These are phyloP conservation scores for Eucalyptus microcorys DNA, from an alignment of 345 rosid genomes.

Conservation along the genomic window DNA sequence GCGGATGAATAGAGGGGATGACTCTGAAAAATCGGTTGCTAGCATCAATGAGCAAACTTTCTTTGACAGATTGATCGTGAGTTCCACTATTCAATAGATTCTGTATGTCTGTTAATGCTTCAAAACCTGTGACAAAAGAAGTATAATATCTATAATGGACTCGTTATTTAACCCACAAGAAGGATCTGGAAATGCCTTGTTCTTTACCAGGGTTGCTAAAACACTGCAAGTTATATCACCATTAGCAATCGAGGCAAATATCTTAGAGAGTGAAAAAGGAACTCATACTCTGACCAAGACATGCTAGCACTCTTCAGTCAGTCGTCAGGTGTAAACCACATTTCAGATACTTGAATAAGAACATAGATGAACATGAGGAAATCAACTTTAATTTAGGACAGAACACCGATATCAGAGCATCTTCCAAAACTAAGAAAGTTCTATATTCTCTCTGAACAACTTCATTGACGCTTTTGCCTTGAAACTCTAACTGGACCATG, in stretches of 20 bases:
- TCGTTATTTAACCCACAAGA: conserved; percentile 84
- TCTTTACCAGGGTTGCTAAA: conserved; percentile 74
- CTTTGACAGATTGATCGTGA: too few species aligned
- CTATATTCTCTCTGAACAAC: neutral
- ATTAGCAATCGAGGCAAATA: neutral
- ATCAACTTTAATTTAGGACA: neutral
- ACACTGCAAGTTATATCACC: conserved; percentile 38
- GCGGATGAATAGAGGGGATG: too few species aligned
- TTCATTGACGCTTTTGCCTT: neutral
- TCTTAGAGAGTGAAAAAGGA: neutral
- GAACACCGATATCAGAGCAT: neutral
- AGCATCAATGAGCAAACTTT: too few species aligned
- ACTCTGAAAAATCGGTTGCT: too few species aligned
- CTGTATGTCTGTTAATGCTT: too few species aligned
- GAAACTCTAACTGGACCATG: neutral
- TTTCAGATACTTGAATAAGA: neutral
- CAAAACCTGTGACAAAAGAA: too few species aligned
- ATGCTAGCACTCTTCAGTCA: neutral
- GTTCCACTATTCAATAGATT: too few species aligned
- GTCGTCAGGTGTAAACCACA: neutral
- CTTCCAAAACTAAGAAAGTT: neutral
- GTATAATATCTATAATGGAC: conserved; percentile 67
- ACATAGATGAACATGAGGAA: neutral
- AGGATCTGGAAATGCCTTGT: conserved; percentile 78
- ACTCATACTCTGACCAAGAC: neutral